A percentile compares a stretch with the other conserved stretches of the same genome.
These are phyloP conservation scores for Rhamnella rubrinervis DNA, from an alignment of 331 rosid species.

Conservation along the genomic window DNA sequence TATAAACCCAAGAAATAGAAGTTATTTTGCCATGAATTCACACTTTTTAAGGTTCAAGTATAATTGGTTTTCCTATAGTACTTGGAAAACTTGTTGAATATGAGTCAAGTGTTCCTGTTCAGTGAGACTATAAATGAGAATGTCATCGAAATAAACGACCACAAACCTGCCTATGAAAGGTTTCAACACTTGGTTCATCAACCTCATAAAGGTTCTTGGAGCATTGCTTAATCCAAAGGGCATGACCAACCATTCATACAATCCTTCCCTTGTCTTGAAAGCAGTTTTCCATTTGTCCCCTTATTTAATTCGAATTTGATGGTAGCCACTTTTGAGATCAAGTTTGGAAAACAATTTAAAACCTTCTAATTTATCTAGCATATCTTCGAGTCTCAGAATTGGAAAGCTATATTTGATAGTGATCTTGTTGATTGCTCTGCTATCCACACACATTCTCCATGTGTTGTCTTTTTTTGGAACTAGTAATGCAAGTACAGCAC, in stretches of 20 bases:
- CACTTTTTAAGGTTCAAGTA: too few relatives aligned
- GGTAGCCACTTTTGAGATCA: not conserved
- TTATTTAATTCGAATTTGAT: not conserved
- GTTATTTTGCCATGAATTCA: too few relatives aligned
- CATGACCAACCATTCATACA: not conserved
- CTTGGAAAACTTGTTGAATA: too few relatives aligned
- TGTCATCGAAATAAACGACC: too few relatives aligned
- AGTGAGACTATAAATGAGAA: too few relatives aligned
- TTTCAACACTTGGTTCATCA: too few relatives aligned
- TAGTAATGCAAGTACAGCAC: not conserved
- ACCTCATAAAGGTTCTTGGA: not conserved
- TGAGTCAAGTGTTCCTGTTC: too few relatives aligned
- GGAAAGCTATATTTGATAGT: not conserved
- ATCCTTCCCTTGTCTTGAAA: not conserved
- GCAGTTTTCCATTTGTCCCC: not conserved
- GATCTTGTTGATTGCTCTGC: not conserved
- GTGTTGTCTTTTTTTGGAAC: not conserved
- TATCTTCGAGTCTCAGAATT: not conserved
- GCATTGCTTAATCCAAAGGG: not conserved
- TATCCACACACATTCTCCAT: conserved; percentile 1
- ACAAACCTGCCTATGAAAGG: too few relatives aligned
- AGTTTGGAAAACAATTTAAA: not conserved
- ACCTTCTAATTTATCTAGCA: not conserved
- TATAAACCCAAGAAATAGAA: too few relatives aligned
- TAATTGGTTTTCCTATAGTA: too few relatives aligned